Evolutionary conservation across 306 rosid genomes (phyloP).

Genomic region (Prinsepia uniflora): DNA sequence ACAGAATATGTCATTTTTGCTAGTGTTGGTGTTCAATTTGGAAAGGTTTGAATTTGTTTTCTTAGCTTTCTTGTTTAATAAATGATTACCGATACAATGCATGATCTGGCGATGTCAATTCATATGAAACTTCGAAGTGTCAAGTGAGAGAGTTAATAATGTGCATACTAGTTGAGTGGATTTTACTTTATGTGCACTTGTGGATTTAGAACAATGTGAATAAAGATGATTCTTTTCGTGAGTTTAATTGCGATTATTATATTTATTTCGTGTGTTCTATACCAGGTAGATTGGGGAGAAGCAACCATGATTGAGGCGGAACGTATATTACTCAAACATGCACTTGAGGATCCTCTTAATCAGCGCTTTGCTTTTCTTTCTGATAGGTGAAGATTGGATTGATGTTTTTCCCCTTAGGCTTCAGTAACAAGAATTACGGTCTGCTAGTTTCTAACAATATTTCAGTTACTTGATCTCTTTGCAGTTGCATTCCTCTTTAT

Average conservation of each 20-base stretch:
- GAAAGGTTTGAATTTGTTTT: neutral
- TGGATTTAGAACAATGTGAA: neutral
- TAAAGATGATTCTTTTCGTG: neutral
- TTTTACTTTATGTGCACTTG: neutral
- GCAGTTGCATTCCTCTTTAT: slow-evolving; percentile 97
- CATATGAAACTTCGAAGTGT: neutral
- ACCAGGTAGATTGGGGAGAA: slow-evolving; percentile 99
- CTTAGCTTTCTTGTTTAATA: neutral
- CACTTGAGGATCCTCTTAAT: slow-evolving; percentile 77
- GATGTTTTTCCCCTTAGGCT: neutral
- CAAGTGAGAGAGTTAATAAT: slow-evolving; percentile 1
- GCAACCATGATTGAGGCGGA: slow-evolving; percentile 97
- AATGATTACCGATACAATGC: neutral
- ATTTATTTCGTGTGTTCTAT: slow-evolving; percentile 26
- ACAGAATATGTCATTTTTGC: neutral
- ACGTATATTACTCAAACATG: slow-evolving; percentile 75
- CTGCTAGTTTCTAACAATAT: slow-evolving; percentile 36
- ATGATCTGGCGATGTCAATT: too few species aligned
- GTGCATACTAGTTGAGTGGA: neutral
- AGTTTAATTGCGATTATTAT: slow-evolving; percentile 28
- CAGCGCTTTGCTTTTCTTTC: slow-evolving; percentile 92
- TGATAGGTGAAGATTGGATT: slow-evolving; percentile 81
- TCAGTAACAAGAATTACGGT: neutral
- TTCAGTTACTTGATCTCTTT: slow-evolving; percentile 66
- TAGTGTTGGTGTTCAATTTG: too few species aligned